Evolutionary conservation across 2,329 filamentous ascomycete genomes (phyloP), one percentile per base, ranked within the genome.

Genomic region (Drechslerella coelobrocha): DNA sequence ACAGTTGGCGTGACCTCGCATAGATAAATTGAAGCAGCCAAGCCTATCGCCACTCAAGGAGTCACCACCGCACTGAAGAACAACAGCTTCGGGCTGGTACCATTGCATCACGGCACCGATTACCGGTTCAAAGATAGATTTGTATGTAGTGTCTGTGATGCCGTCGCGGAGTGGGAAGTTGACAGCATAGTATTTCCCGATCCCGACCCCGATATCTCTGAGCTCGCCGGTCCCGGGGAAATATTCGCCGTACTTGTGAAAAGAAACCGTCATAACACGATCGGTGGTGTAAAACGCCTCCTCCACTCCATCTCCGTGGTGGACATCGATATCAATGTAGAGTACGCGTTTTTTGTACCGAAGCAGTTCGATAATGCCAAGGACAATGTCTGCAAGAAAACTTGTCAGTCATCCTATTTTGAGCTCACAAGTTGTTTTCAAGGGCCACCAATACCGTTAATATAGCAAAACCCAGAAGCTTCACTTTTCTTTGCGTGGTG

Each of bases 391-490:
- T 97, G 81, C 75, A 82, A 85, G 21, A 82, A 2, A 8, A 19
- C 23, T 17, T 14, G 50, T 68, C 26, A 14, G 31, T 9, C n/a
- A 83, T 80, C 83, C 86, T 85, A 90, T 26, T 51, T 24, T 23
- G 12, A 0, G 10, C 3, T 21, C 19, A 27, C 31, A 60, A 21
- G 21, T 37, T 8, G 27, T 5, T 12, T 43, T 26, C 31, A 17
- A 21, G 17, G 4, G 12, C 4, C 34, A 14, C 14, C 24, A 62
- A 23, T 68, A 89, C 84, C 94, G 79, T 99, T 99, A 81, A 97
- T 92, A 81, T 99, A 99, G 81, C 94, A 99, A 80, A 99, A 99
- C 0, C 94, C 94, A 12, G 89, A 93, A 0, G 94, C 93, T 80
- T 96, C 92, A 57, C 89, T 86, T 78, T 93, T 94, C 80, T 97